Evolutionary conservation across 352 stramenopile species (phyloP).

Genomic region (Phytopythium montanum): DNA sequence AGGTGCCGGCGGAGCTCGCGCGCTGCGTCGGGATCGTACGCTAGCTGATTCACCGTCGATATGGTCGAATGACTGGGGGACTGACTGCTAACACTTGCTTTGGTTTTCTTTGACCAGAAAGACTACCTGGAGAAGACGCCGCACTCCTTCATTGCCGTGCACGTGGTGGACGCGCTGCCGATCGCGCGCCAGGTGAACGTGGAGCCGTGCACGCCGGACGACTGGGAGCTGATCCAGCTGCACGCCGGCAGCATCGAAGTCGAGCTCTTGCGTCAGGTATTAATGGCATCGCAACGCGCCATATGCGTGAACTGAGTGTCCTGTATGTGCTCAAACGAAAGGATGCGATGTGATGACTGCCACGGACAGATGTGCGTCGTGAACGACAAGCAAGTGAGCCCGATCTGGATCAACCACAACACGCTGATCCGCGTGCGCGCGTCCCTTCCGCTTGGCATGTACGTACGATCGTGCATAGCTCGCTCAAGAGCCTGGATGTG

Average conservation of each 20-base stretch:
- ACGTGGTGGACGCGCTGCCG: conserved; percentile 67
- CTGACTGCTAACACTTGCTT: not conserved
- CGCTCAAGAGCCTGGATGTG: not conserved
- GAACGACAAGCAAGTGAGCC: conserved; percentile 82
- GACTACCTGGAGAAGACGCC: conserved; percentile 54
- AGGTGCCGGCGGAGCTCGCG: conserved; percentile 81
- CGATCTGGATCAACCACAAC: conserved; percentile 80
- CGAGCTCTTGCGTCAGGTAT: conserved; percentile 81
- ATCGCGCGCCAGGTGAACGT: conserved; percentile 75
- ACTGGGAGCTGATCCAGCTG: conserved; percentile 90
- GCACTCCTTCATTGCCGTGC: conserved; percentile 61
- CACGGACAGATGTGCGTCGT: conserved; percentile 73
- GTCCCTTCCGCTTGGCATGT: conserved; percentile 64
- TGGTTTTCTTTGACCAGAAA: conserved; percentile 26
- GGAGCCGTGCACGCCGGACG: conserved; percentile 80
- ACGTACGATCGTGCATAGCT: conserved; percentile 34
- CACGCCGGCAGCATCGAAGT: conserved; percentile 80
- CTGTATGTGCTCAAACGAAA: not conserved
- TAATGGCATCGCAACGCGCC: not conserved
- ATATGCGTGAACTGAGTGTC: too few relatives aligned
- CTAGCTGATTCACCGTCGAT: conserved; percentile 9
- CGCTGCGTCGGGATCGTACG: conserved; percentile 75
- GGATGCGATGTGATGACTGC: not conserved
- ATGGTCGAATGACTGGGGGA: not conserved
- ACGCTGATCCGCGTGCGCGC: conserved; percentile 65